Conservation (phyloP, 2,329 filamentous ascomycete species). For the Magnaporthales sp. region DNA sequence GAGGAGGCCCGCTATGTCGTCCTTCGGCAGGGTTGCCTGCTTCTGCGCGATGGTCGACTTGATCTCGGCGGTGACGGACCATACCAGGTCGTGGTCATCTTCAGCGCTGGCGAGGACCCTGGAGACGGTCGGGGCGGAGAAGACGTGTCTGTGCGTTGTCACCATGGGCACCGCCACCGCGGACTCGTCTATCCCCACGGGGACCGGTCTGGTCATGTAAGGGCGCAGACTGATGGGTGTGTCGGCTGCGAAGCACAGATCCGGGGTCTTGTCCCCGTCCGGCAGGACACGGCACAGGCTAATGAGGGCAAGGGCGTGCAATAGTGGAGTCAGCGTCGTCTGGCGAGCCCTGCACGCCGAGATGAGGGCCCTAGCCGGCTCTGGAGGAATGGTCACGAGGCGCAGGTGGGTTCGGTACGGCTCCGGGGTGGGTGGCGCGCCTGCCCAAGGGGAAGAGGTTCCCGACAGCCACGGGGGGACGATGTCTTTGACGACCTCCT, state of each 20-base stretch:
- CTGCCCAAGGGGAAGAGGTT: conserved; percentile 26
- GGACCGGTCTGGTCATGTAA: conserved; percentile 18
- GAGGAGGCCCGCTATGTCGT: conserved; percentile 35
- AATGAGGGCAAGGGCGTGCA: conserved; percentile 35
- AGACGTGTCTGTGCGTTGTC: conserved; percentile 23
- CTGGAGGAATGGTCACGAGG: conserved; percentile 24
- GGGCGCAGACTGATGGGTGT: conserved; percentile 38
- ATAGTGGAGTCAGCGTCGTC: conserved; percentile 37
- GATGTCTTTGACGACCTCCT: conserved; percentile 29
- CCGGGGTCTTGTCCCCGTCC: conserved; percentile 12
- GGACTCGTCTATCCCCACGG: conserved; percentile 18
- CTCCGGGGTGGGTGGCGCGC: conserved; percentile 23
- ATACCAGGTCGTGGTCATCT: conserved; percentile 25
- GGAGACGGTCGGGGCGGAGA: conserved; percentile 15
- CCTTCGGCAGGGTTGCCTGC: conserved; percentile 23
- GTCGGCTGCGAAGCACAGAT: conserved; percentile 23
- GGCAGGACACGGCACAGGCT: conserved; percentile 31
- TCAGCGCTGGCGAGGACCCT: conserved; percentile 12
- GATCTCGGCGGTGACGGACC: conserved; percentile 28
- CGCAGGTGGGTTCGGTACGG: conserved; percentile 27
- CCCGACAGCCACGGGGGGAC: conserved; percentile 27
- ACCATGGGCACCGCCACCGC: conserved; percentile 30
- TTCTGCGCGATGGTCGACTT: conserved; percentile 25
- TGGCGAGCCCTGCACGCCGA: conserved; percentile 28
- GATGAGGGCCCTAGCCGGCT: conserved; percentile 23